A percentile compares a stretch with the other conserved stretches of the same genome.
phyloP scores from a whole-genome alignment of 2,329 filamentous ascomycete genomes.

The Malbranchea cinnamomea region DNA sequence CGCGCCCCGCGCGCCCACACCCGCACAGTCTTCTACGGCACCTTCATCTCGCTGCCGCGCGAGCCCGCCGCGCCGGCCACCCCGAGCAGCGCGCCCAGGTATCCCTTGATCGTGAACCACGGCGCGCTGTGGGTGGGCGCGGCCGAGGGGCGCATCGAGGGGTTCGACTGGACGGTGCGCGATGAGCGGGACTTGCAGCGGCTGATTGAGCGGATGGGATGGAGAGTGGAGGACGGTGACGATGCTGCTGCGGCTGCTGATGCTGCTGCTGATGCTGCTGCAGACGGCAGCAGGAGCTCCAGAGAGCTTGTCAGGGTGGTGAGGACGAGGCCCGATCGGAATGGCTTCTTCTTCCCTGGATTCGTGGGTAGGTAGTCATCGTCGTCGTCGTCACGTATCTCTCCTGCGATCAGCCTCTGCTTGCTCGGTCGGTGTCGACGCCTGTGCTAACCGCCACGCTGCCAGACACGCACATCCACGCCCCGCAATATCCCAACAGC shows the following conservation, averaged over 20 bases:
- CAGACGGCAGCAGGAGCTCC: conserved; percentile 7
- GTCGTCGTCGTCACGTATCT: too few species aligned
- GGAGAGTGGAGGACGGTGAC: conserved; percentile 11
- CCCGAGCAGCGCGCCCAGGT: conserved; percentile 31
- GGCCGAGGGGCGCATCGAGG: conserved; percentile 19
- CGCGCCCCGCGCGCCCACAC: too few species aligned
- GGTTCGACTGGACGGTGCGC: conserved; percentile 19
- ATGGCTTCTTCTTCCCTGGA: conserved; percentile 32
- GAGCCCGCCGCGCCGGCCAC: conserved; percentile 34
- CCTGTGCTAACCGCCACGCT: conserved; percentile 6
- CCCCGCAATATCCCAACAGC: conserved; percentile 83
- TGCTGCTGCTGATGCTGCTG: too few species aligned
- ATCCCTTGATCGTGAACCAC: conserved; percentile 40
- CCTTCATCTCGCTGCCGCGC: conserved; percentile 44
- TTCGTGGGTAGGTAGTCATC: conserved; percentile 34
- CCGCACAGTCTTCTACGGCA: conserved; percentile 40
- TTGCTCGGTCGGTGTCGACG: background rate
- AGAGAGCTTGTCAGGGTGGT: conserved; percentile 17
- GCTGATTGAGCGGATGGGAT: conserved; percentile 20
- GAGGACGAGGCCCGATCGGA: conserved; percentile 26
- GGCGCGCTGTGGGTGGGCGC: conserved; percentile 24
- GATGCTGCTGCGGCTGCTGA: too few species aligned
- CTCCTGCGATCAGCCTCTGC: background rate
- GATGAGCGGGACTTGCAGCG: conserved; percentile 14
- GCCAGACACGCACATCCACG: conserved; percentile 86